These are phyloP conservation scores for Gracilaria domingensis DNA, from an alignment of 23 red algal species.

Conservation along the genomic window DNA sequence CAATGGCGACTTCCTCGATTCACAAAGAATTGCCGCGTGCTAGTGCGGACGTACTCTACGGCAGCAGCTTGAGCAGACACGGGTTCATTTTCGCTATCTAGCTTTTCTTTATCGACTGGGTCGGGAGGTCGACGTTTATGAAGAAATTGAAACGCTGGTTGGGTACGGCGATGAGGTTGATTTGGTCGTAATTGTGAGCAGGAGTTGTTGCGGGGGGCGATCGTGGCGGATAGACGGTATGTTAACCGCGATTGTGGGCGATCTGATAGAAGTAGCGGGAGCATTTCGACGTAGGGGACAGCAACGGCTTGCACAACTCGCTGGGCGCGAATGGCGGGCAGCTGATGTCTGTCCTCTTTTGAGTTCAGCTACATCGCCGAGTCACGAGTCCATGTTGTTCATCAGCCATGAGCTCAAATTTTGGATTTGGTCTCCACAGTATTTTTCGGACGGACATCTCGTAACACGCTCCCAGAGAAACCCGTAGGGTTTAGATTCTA, in stretches of 20 bases:
- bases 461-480: no score
- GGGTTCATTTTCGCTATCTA: constrained; percentile 46
- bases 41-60: constrained; percentile 70
- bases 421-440: neutral
- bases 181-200: neutral
- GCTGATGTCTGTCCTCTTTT: no score
- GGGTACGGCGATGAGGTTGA: neutral
- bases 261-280: constrained; percentile 12
- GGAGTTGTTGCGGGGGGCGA: neutral
- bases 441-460: no score
- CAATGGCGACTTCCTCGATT: neutral
- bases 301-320: neutral
- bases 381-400: no score
- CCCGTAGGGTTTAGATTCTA: no score
- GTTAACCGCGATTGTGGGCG: neutral
- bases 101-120: constrained; percentile 28
- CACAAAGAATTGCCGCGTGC: constrained; percentile 76
- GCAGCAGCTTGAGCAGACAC: constrained; percentile 66
- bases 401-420: constrained; percentile 15
- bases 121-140: constrained; percentile 17
- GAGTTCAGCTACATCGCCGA: neutral
- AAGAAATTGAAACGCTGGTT: constrained; percentile 20
- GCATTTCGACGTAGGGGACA: neutral
- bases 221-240: neutral
- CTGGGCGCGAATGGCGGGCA: no score